Conservation (phyloP, 345 rosid genomes). For the Euclidium syriacum region DNA sequence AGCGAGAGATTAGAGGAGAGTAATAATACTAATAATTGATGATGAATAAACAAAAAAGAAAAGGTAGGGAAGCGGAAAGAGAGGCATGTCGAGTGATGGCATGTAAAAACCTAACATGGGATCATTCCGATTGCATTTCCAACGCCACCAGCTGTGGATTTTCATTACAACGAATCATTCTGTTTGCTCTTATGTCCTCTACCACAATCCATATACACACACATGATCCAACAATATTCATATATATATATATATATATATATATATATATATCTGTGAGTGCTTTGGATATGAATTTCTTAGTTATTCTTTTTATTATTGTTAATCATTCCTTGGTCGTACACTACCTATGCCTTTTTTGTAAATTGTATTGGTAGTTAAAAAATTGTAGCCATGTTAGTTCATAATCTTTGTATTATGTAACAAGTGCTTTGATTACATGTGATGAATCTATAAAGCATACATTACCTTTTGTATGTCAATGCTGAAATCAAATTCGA, state of each 20-base stretch:
- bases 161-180: constrained; percentile 26
- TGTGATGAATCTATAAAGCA: no score
- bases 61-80: constrained; percentile 13
- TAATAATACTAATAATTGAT: not conserved
- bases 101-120: constrained; percentile 31
- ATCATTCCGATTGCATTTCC: constrained; percentile 30
- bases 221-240: not conserved
- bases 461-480: no score
- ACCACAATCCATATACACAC: not conserved
- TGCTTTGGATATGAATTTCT: not conserved
- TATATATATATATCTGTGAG: not conserved
- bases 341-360: not conserved
- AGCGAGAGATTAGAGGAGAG: constrained; percentile 13
- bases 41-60: not conserved
- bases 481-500: no score
- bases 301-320: not conserved
- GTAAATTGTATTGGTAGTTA: no score
- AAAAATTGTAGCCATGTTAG: no score
- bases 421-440: no score
- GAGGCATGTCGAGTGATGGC: constrained; percentile 35
- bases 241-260: not conserved
- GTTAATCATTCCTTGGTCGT: not conserved
- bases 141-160: constrained; percentile 20
- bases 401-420: no score
- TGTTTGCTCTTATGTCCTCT: constrained; percentile 23